A percentile compares a stretch with the other conserved stretches of the same genome.
phyloP scores from a whole-genome alignment of 441 rosid species.

The Euphorbia celastroides region DNA sequence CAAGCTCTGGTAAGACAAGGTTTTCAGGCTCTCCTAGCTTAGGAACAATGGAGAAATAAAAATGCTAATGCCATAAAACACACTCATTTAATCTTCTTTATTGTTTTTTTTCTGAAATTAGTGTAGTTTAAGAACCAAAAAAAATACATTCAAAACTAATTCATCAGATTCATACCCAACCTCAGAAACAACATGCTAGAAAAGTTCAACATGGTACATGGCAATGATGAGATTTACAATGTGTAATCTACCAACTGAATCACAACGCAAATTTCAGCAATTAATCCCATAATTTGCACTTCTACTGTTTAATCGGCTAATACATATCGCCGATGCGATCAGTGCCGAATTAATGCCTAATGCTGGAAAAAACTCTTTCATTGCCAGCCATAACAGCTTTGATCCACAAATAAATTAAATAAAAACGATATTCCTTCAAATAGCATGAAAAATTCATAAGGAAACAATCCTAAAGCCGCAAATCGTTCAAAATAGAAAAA shows the following conservation, averaged over 20 bases:
- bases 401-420: neutral
- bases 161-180: too few relatives aligned
- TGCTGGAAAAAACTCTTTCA: neutral
- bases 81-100: neutral
- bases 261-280: neutral
- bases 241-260: too few relatives aligned
- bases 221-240: too few relatives aligned
- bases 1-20: neutral
- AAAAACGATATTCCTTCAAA: neutral
- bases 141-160: too few relatives aligned
- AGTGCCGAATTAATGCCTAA: neutral
- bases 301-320: neutral
- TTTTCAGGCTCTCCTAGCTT: neutral
- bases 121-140: too few relatives aligned
- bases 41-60: neutral
- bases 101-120: too few relatives aligned
- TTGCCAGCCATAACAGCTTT: neutral
- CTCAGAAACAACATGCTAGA: too few relatives aligned
- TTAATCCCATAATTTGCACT: neutral
- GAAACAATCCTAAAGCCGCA: neutral
- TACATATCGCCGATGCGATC: neutral
- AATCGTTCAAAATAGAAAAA: neutral
- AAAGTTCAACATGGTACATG: too few relatives aligned
- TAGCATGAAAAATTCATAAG: neutral
- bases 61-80: neutral